These are phyloP conservation scores for Globisporangium okanoganense DNA, from an alignment of 352 stramenopile genomes.

Conservation along the genomic window DNA sequence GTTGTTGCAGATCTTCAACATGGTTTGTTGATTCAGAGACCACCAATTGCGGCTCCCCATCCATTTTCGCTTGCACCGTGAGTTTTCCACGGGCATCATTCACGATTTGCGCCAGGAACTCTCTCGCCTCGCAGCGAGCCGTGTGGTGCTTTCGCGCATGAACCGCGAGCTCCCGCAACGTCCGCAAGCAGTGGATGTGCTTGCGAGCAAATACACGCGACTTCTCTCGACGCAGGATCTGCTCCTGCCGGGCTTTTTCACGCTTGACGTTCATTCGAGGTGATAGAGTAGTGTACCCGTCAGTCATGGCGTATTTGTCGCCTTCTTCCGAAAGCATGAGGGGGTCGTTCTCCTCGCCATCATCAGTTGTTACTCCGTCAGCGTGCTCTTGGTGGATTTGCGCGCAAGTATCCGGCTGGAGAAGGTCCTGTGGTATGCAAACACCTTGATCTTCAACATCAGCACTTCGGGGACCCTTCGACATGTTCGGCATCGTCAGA, in stretches of 20 bases:
- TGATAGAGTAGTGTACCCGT: conserved; percentile 4
- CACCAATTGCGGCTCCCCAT: not conserved
- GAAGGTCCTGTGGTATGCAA: not conserved
- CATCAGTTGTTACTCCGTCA: conserved; percentile 4
- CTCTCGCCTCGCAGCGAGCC: conserved; percentile 3
- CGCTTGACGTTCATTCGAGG: conserved; percentile 2
- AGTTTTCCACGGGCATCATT: not conserved
- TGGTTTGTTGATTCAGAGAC: not conserved
- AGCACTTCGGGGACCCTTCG: not conserved
- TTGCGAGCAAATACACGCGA: conserved; percentile 17
- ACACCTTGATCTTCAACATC: conserved; percentile 8
- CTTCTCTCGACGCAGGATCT: conserved; percentile 11
- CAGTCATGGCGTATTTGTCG: not conserved
- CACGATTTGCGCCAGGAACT: conserved; percentile 1
- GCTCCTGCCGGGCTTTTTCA: conserved; percentile 5
- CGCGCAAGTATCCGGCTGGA: not conserved
- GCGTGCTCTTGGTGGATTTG: not conserved
- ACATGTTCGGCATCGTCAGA: not conserved
- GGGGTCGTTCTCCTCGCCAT: conserved; percentile 5
- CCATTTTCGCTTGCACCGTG: not conserved
- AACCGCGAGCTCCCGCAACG: conserved; percentile 3
- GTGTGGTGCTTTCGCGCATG: conserved; percentile 11
- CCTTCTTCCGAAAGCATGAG: not conserved
- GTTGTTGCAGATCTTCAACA: not conserved
- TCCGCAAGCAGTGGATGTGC: conserved; percentile 13